Evolutionary conservation across 495 filamentous ascomycete genomes (phyloP).

Genomic region (Penicillium manginii): DNA sequence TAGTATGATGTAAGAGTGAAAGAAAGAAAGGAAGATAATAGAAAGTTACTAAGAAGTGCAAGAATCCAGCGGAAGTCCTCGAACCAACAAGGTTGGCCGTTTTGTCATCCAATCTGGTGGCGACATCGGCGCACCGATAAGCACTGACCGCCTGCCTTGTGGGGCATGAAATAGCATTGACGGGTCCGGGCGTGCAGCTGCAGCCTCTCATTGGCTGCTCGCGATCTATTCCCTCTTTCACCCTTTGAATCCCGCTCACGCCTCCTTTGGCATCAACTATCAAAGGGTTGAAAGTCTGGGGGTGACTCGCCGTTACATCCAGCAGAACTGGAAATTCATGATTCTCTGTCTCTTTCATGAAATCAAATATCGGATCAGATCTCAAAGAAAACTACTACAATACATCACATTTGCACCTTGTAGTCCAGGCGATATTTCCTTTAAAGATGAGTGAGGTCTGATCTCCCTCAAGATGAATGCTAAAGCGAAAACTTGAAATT

Average conservation of each 20-base stretch:
- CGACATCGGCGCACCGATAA: constrained; percentile 42
- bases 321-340: too few relatives aligned
- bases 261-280: neutral
- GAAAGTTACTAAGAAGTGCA: constrained; percentile 8
- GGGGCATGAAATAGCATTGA: neutral
- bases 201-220: constrained; percentile 17
- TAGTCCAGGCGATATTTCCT: neutral
- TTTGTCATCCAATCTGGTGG: constrained; percentile 46
- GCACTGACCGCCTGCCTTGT: constrained; percentile 31
- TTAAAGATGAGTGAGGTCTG: neutral
- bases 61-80: constrained; percentile 10
- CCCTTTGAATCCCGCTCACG: too few relatives aligned
- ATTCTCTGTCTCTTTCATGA: too few relatives aligned
- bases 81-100: constrained; percentile 26
- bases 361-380: too few relatives aligned
- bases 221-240: constrained; percentile 3
- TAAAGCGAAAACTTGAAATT: too few relatives aligned
- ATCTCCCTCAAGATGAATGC: neutral
- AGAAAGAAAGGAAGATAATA: neutral
- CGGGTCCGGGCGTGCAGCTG: too few relatives aligned
- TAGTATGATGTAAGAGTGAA: neutral
- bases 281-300: too few relatives aligned
- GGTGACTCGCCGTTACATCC: too few relatives aligned
- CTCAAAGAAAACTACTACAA: neutral
- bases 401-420: neutral